phyloP scores from a whole-genome alignment of 2,329 filamentous ascomycete genomes.

The Chaetomiaceae sp. region DNA sequence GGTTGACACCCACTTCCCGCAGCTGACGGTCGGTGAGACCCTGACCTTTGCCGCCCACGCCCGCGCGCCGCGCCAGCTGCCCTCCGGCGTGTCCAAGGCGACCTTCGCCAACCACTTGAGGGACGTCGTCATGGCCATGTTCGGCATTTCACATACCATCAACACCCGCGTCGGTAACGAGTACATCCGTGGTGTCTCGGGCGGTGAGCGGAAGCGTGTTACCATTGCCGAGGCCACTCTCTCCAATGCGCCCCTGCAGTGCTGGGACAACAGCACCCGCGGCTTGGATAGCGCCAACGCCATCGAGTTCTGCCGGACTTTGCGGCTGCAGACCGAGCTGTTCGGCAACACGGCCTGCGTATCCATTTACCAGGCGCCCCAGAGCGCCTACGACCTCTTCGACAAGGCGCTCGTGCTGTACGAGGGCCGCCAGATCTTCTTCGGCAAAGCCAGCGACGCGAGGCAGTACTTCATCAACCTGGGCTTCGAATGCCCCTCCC shows the following conservation, averaged over 20 bases:
- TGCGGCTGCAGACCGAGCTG: constrained; percentile 61
- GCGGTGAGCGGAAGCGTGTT: constrained; percentile 69
- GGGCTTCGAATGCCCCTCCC: constrained; percentile 49
- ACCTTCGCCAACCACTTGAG: constrained; percentile 58
- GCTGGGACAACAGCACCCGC: constrained; percentile 70
- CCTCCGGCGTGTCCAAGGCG: constrained; percentile 54
- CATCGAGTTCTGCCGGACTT: constrained; percentile 62
- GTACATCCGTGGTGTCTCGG: constrained; percentile 63
- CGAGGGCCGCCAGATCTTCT: constrained; percentile 72
- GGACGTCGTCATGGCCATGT: constrained; percentile 62
- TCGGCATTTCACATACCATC: constrained; percentile 65
- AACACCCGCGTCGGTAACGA: constrained; percentile 69
- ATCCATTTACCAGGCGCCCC: constrained; percentile 52
- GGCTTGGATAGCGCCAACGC: constrained; percentile 69
- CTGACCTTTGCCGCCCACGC: constrained; percentile 66
- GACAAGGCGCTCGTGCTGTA: constrained; percentile 71
- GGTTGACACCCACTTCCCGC: constrained; percentile 67
- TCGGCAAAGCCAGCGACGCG: constrained; percentile 53
- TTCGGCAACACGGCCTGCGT: constrained; percentile 65
- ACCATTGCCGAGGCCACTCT: constrained; percentile 72
- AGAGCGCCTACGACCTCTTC: constrained; percentile 38
- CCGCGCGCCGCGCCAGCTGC: constrained; percentile 59
- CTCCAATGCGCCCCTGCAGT: constrained; percentile 54
- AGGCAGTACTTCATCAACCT: constrained; percentile 54
- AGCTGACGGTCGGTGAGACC: constrained; percentile 69